Base-by-base conservation (phyloP, 2,329 filamentous ascomycete genomes). In the Tolypocladium ovalisporum region DNA sequence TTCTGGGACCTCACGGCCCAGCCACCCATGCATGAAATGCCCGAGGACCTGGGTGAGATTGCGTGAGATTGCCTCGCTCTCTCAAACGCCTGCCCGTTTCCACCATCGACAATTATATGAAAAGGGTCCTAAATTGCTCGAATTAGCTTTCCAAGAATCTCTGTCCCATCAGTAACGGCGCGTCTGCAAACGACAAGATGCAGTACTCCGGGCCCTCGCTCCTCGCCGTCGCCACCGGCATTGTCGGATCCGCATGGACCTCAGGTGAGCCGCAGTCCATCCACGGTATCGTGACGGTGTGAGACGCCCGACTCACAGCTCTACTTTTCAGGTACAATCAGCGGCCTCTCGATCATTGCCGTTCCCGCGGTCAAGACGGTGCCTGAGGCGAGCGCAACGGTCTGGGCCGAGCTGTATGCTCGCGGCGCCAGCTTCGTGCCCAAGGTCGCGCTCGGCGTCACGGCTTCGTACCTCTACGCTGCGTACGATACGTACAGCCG, bases 381-480 rank as follows among this genome's bases (percentile, higher is more conserved):
- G 24, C 64, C 70, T 2, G 62, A 67, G 40, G 59, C 67, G 2
- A 64, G 72, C 1, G 66, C 70, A 3, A 64, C 62, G 36, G 63
- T 71, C 53, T 77, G 75, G 75, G 67, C 69, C 34, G 62, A 64
- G 53, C 57, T 75, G 22, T 77, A 68, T 65, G 63, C 62, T 51
- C 67, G 66, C n/a, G 75, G 75, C 53, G 62, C 69, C 22, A 62
- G 63, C 55, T 57, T 68, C 32, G 74, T 75, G 65, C 75, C 75
- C 47, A 71, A 68, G 54, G 55, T 72, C 29, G 71, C 70, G 12
- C 60, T 59, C 56, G 61, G 64, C 44, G 66, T 69, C 10, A 66
- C 69, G n/a, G 60, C 67, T 1, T 66, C 67, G 5, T 74, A 75
- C 59, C 59, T 65, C 54, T 71, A 71, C 55, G 68, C 68, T 8